Evolutionary conservation across 2,329 filamentous ascomycete species (phyloP), one percentile per base, ranked within the genome.

Genomic region (Aspergillus sp.): DNA sequence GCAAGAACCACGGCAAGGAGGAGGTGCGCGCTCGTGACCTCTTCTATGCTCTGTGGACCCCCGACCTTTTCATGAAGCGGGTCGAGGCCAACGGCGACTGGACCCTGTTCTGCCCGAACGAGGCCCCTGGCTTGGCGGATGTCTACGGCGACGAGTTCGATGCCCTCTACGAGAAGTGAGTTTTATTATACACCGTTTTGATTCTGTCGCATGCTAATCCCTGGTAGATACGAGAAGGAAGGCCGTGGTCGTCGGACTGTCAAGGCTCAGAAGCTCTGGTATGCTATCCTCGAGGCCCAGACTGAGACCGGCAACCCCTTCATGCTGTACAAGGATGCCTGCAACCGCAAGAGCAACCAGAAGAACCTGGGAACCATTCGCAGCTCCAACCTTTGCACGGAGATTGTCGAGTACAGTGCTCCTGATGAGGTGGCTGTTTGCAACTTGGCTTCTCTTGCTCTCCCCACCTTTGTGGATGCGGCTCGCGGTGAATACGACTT

Each of bases 281-380:
- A 97, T 72, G 91, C 93, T 62, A 96, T 99, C 61, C 84, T 99
- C 45, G 94, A 99, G 78, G 90, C 94, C 46, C 94, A 99, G 80
- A 97, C 93, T 31, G 94, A 99, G 85, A 99, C 94, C 43, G 94
- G 94, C 64, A 97, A 96, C 77, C 94, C 94, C 45, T 99, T 96
- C 79, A 99, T 99, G 91, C 87, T 97, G 55, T 99, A 99, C 87
- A 99, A 99, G 83, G 94, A 99, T 77, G 84, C 87, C 68, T 93
- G 89, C 85, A 99, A 99, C 85, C 86, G 86, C 74, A 99, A 99
- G 88, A 97, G 92, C 82, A 99, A 99, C 84, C 94, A 99, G 81
- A 97, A 99, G 88, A 99, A 99, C 78, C 83, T 99, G 29, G 94
- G 94, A 61, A 97, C 92, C 58, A 99, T 99, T 66, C 91, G 91